phyloP scores from a whole-genome alignment of 805 yeast species.

The Myxozyma monticola region DNA sequence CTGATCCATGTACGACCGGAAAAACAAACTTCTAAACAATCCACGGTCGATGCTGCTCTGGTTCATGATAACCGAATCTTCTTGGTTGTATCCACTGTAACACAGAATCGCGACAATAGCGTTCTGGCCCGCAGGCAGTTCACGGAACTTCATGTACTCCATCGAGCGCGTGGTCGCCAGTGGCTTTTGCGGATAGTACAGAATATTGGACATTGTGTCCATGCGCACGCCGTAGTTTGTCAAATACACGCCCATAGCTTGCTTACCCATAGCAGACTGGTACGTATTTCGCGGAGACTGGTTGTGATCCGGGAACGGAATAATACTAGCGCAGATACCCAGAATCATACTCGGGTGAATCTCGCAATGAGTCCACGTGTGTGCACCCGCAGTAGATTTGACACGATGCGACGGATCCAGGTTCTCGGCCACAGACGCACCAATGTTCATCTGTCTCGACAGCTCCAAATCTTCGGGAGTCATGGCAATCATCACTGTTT shows the following conservation, averaged over 20 bases:
- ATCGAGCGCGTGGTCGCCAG: slow-evolving; percentile 96
- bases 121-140: slow-evolving; percentile 98
- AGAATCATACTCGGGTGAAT: slow-evolving; percentile 98
- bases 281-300: slow-evolving; percentile 99
- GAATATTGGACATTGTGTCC: slow-evolving; percentile 99
- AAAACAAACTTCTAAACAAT: slow-evolving; percentile 89
- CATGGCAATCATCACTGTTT: slow-evolving; percentile 98
- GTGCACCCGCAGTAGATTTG: slow-evolving; percentile 62
- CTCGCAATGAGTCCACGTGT: slow-evolving; percentile 97
- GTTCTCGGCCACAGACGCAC: slow-evolving; percentile 47
- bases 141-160: slow-evolving; percentile 97
- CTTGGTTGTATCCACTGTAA: slow-evolving; percentile 98
- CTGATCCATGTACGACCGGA: slow-evolving; percentile 97
- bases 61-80: slow-evolving; percentile 99
- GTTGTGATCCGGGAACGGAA: slow-evolving; percentile 99
- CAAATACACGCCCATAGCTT: slow-evolving; percentile 98
- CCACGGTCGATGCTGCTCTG: slow-evolving; percentile 98
- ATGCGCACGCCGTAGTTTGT: slow-evolving; percentile 95
- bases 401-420: slow-evolving; percentile 82
- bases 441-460: slow-evolving; percentile 45
- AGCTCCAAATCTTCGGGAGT: slow-evolving; percentile 93
- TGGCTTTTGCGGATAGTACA: slow-evolving; percentile 97
- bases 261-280: slow-evolving; percentile 99
- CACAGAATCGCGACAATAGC: slow-evolving; percentile 98
- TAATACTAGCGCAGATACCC: slow-evolving; percentile 97